A percentile compares a stretch with the other conserved stretches of the same genome.
Evolutionary conservation across 1,284 basidiomycete genomes (phyloP).

Genomic region (Kwoniella shivajii): DNA sequence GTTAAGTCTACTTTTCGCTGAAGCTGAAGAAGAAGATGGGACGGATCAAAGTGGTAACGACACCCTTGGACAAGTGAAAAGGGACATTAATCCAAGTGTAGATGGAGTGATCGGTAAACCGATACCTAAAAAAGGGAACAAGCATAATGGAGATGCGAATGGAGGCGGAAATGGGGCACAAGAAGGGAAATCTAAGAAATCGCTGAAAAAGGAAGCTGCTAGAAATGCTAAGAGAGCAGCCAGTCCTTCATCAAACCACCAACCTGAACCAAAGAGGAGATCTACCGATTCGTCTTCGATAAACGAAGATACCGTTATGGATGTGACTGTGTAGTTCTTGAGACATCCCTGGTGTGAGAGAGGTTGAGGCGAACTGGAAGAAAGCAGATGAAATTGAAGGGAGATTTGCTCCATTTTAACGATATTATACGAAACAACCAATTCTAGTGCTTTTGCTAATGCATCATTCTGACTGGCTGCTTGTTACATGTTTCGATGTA

Average conservation of each 20-base stretch:
- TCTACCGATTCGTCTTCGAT: constrained; percentile 5
- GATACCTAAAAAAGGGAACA: neutral
- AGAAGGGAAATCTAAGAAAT: constrained; percentile 2
- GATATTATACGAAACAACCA: too few species aligned
- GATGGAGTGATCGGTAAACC: constrained; percentile 2
- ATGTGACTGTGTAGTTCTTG: too few species aligned
- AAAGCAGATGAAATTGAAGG: too few species aligned
- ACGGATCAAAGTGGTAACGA: constrained; percentile 8
- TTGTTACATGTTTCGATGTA: too few species aligned
- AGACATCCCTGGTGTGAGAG: too few species aligned
- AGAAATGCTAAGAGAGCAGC: constrained; percentile 5
- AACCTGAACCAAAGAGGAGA: constrained; percentile 5
- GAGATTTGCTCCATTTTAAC: too few species aligned
- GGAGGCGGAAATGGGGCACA: neutral
- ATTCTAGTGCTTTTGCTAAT: too few species aligned
- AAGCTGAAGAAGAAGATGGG: constrained; percentile 63
- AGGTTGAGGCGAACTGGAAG: too few species aligned
- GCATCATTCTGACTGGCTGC: too few species aligned
- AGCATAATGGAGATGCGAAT: neutral
- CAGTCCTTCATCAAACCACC: neutral
- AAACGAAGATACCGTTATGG: too few species aligned
- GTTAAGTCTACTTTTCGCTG: constrained; percentile 67
- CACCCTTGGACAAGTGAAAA: constrained; percentile 14
- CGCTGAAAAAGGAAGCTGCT: constrained; percentile 2
- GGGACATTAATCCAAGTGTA: constrained; percentile 22